Base-by-base conservation (phyloP, 306 rosid genomes). In the Carpinus fangiana region DNA sequence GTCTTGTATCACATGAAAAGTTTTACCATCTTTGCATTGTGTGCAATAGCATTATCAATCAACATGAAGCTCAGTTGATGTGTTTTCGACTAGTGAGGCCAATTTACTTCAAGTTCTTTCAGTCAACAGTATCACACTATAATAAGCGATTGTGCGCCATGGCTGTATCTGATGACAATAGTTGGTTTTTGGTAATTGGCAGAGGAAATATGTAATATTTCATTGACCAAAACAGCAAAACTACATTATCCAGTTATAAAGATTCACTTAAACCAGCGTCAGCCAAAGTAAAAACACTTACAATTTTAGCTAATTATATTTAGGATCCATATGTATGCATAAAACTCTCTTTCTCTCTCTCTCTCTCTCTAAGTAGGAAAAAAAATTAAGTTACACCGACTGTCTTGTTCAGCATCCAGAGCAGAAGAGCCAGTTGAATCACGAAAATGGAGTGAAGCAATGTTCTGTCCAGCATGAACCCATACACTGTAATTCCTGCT, bases 331-430 rank as follows among this genome's bases (percentile, higher is more conserved):
- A 41, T 12, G 26, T 4, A 61, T 28, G 17, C 65, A 57, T 21
- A 21, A 11, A 59, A 8, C 23, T 59, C 61, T 55, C 10, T 18
- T 2, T n/a, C 10, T n/a, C 60, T n/a, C 8, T n/a, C 10, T n/a
- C 60, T n/a, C 8, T 55, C 60, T 55, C 23, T 55, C 60, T 55
- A 18, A 7, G 45, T 41, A 31, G 13, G 8, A 31, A 64, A 7
- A 8, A 67, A n/a, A 43, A 67, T 41, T 74, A 86, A 65, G 84
- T 65, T 71, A 84, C 23, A 73, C 93, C 96, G 5, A 89, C 55
- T 16, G 98, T 91, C 85, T 88, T 95, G 88, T 95, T 95, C 71
- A 95, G 99, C 77, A 90, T 70, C 99, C 99, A 95, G 46, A 95
- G 93, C 60, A 88, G 75, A 34, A 93, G 96, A 38, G 97, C 93